Percentiles rank a stretch among this genome's conserved stretches.
Evolutionary conservation across 495 filamentous ascomycete species (phyloP).

Genomic region (Penicillium cinerascens): DNA sequence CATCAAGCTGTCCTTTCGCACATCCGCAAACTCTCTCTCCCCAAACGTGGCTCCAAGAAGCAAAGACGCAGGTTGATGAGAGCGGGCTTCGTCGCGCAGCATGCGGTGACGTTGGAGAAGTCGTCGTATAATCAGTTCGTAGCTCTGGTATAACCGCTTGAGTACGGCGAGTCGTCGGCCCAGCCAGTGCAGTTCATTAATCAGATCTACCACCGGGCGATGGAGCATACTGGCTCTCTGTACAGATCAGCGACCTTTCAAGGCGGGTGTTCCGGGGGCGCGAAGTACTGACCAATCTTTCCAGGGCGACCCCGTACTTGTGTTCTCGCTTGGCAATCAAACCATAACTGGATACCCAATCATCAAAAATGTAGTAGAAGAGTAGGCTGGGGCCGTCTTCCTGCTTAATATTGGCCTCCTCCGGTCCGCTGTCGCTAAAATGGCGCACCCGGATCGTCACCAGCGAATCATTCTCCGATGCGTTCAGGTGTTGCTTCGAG

Average conservation of each 20-base stretch:
- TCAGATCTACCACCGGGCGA: conserved; percentile 56
- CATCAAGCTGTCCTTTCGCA: conserved; percentile 25
- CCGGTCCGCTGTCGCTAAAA: conserved; percentile 28
- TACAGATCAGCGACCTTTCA: conserved; percentile 2
- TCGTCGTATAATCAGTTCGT: conserved; percentile 72
- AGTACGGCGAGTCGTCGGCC: conserved; percentile 62
- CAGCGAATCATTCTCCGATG: conserved; percentile 43
- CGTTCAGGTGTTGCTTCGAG: conserved; percentile 47
- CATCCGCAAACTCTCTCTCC: conserved; percentile 30
- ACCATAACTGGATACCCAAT: conserved; percentile 69
- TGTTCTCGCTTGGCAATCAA: conserved; percentile 59
- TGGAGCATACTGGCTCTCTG: conserved; percentile 58
- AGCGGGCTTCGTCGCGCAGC: conserved; percentile 36
- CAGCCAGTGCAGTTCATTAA: conserved; percentile 70
- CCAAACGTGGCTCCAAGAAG: conserved; percentile 23
- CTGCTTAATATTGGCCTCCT: conserved; percentile 40
- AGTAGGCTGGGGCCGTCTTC: conserved; percentile 70
- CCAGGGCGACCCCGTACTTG: conserved; percentile 56
- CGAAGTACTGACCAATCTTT: conserved; percentile 48
- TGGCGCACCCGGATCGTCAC: conserved; percentile 52
- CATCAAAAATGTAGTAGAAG: conserved; percentile 86
- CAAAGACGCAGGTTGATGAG: conserved; percentile 16
- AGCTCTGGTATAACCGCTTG: conserved; percentile 75
- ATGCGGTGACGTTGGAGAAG: conserved; percentile 55
- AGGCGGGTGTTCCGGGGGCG: background rate